Evolutionary conservation across 495 filamentous ascomycete species (phyloP), one percentile per base, ranked within the genome.

Genomic region (Hypoxylon lenormandii): DNA sequence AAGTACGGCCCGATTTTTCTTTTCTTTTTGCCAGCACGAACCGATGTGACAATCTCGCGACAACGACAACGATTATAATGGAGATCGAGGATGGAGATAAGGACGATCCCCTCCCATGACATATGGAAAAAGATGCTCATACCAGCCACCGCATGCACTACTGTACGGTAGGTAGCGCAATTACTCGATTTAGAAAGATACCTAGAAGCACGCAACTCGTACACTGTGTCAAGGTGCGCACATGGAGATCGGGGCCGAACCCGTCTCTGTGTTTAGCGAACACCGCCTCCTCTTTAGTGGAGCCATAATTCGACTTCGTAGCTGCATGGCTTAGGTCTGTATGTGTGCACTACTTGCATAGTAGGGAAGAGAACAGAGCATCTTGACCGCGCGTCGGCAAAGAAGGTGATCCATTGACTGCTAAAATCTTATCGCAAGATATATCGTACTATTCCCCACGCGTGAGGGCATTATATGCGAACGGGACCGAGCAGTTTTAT

Each of bases 181-280:
- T 65, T 65, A 60, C 60, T 60, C n/a, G 43, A 58, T 53, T 57
- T 23, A 46, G 56, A 62, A 26, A 57, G 38, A 45, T 45, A n/a
- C n/a, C n/a, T n/a, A 60, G 58, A 52, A 58, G 51, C 61, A 59
- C 52, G 58, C 49, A 63, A 47, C 38, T 42, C 15, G 38, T 42
- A 42, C 30, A 36, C 15, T 15, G 13, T 47, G 55, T 21, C 40
- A 50, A 49, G 33, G 40, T 55, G 45, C 42, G 26, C 56, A 53
- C 61, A 38, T 66, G 36, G 42, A 28, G 22, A 53, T 66, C 68
- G 58, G 61, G 23, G 52, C 67, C 60, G 68, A 58, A 59, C 48
- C 33, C 43, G 1, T n/a, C 51, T 30, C 36, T 26, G 2, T n/a
- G 13, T 64, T 57, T 19, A 13, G 38, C 23, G 42, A 21, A 33